Evolutionary conservation across 2,329 filamentous ascomycete species (phyloP).

Genomic region (Xylariaceae sp.): DNA sequence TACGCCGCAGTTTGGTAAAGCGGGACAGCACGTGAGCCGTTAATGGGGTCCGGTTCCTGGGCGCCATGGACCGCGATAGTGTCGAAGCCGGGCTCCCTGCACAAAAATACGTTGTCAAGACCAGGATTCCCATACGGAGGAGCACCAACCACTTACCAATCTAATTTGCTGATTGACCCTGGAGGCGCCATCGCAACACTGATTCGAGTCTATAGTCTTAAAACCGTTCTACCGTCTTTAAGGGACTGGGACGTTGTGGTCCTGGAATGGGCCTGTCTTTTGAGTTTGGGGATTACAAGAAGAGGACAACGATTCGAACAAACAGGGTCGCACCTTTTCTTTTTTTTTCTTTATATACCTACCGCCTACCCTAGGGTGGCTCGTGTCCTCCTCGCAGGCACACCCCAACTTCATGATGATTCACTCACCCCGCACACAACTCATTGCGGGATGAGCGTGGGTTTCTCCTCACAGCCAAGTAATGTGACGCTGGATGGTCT

Average conservation of each 20-base stretch:
- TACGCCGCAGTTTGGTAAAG: constrained; percentile 33
- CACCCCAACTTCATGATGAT: constrained; percentile 1
- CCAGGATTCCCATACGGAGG: constrained; percentile 4
- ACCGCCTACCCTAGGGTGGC: neutral
- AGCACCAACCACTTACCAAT: constrained; percentile 27
- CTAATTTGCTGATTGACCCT: constrained; percentile 33
- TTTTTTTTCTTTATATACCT: neutral
- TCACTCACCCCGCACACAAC: constrained; percentile 9
- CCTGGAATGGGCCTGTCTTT: neutral
- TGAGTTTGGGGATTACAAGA: neutral
- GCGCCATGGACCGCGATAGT: constrained; percentile 32
- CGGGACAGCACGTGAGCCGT: constrained; percentile 31
- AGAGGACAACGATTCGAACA: neutral
- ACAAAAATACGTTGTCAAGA: constrained; percentile 15
- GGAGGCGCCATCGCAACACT: constrained; percentile 30
- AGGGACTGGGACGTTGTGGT: neutral
- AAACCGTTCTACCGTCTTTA: neutral
- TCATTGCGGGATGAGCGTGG: neutral
- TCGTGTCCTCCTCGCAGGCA: neutral
- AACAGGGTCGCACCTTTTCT: neutral
- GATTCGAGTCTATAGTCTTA: neutral
- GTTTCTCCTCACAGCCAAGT: neutral
- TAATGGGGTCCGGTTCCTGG: constrained; percentile 34
- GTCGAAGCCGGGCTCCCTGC: constrained; percentile 31
- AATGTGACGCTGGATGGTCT: constrained; percentile 13